A percentile compares a stretch with the other conserved stretches of the same genome.
These are phyloP conservation scores for Carex scoparia DNA, from an alignment of 176 grass and related monocot genomes.

Conservation along the genomic window DNA sequence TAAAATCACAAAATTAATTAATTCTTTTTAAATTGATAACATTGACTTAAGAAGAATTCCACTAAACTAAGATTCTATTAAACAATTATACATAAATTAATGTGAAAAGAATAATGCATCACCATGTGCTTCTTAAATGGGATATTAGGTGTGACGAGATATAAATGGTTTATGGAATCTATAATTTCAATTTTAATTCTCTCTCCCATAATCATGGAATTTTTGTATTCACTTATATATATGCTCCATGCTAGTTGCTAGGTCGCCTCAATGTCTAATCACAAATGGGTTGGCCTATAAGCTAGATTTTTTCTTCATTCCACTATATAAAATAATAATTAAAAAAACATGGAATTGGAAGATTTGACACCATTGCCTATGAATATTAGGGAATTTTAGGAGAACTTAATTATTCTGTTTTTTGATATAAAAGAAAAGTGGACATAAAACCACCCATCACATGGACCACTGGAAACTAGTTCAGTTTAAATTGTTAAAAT, in stretches of 20 bases:
- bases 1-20: slow-evolving; percentile 24
- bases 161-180: slow-evolving; percentile 36
- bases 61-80: slow-evolving; percentile 30
- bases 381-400: too few species aligned
- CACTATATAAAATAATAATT: not conserved
- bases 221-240: not conserved
- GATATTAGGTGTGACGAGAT: slow-evolving; percentile 25
- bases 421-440: too few species aligned
- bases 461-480: too few species aligned
- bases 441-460: too few species aligned
- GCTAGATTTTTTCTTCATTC: not conserved
- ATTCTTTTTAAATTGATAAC: slow-evolving; percentile 26
- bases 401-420: too few species aligned
- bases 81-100: slow-evolving; percentile 39
- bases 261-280: slow-evolving; percentile 19
- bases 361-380: not conserved
- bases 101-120: slow-evolving; percentile 21
- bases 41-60: not conserved
- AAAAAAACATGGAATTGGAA: not conserved
- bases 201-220: slow-evolving; percentile 42
- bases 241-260: not conserved
- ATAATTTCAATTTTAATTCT: slow-evolving; percentile 25
- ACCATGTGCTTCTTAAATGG: not conserved
- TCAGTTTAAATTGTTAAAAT: too few species aligned
- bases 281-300: not conserved